Evolutionary conservation across 306 rosid genomes (phyloP), one percentile per base, ranked within the genome.

Genomic region (Vicia sativa): DNA sequence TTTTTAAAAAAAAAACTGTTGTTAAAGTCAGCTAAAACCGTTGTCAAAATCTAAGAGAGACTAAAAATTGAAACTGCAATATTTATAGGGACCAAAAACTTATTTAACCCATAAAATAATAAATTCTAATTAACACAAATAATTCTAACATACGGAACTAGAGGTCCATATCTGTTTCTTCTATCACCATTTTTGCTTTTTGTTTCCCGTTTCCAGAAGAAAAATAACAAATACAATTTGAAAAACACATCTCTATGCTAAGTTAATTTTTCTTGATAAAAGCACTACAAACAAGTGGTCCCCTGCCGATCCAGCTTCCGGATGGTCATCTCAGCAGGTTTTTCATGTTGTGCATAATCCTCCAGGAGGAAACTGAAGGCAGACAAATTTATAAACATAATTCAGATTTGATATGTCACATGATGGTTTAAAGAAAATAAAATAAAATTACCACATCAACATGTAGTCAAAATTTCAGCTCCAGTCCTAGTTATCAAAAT

Each of bases 401-500:
- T 6, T 26, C 6, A 55, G 35, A 74, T 23, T 53, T 29, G 37
- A 72, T n/a, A 73, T 7, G 49, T 16, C 38, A 46, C 23, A 46
- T 58, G 19, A 2, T 15, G 14, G 49, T 29, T 54, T 38, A 3
- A 35, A 52, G 45, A 67, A 67, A 12, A 12, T 5, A 23, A 44
- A 62, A 58, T 2, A 3, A 43, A 65, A 52, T 37, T 74, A 70
- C 75, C 77, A 53, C 62, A 68, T 80, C 62, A 75, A 80, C 80
- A 84, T 44, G 49, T 79, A 11, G 98, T 90, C 70, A 93, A 79
- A 78, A 93, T 90, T 85, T 93, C 96, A 6, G 96, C 96, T 29
- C 97, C 99, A 3, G 90, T 85, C 76, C 84, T 82, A 9, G 96
- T 93, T 52, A 93, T 88, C 83, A 93, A 85, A 85, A 93, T 83